Conservation (phyloP, 2,329 filamentous ascomycete genomes). For the Aspergillus sp. region DNA sequence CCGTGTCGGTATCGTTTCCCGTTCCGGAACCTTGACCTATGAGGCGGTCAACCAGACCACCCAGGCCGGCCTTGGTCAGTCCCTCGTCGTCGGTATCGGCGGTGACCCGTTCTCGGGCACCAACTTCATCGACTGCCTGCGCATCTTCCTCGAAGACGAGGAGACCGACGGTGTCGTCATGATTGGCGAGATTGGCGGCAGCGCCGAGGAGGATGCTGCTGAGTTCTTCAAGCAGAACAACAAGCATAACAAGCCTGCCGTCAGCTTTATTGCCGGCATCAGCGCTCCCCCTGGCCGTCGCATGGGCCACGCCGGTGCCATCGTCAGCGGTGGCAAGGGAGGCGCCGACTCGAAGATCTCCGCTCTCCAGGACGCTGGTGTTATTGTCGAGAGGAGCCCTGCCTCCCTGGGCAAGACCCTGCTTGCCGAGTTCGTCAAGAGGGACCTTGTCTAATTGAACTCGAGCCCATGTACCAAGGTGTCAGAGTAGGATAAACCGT, state of each 20-base stretch:
- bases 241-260: slow-evolving; percentile 87
- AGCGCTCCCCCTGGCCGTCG: slow-evolving; percentile 89
- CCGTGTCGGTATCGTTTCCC: slow-evolving; percentile 95
- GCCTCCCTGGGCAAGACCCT: slow-evolving; percentile 87
- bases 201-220: slow-evolving; percentile 94
- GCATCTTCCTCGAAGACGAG: slow-evolving; percentile 89
- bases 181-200: slow-evolving; percentile 98
- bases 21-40: slow-evolving; percentile 96
- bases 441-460: slow-evolving; percentile 73
- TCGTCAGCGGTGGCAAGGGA: slow-evolving; percentile 94
- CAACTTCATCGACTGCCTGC: slow-evolving; percentile 99
- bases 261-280: slow-evolving; percentile 97
- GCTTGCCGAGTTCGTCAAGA: slow-evolving; percentile 90
- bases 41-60: slow-evolving; percentile 99
- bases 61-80: slow-evolving; percentile 91
- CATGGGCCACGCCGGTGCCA: slow-evolving; percentile 98
- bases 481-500: background rate
- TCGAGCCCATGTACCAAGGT: slow-evolving; percentile 2
- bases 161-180: slow-evolving; percentile 99
- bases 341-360: slow-evolving; percentile 97
- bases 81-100: slow-evolving; percentile 93
- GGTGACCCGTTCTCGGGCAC: slow-evolving; percentile 98
- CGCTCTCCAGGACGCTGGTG: slow-evolving; percentile 84
- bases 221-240: slow-evolving; percentile 93
- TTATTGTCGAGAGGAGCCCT: slow-evolving; percentile 91